phyloP scores from a whole-genome alignment of 2,329 filamentous ascomycete genomes.

The Claviceps lovelessii region DNA sequence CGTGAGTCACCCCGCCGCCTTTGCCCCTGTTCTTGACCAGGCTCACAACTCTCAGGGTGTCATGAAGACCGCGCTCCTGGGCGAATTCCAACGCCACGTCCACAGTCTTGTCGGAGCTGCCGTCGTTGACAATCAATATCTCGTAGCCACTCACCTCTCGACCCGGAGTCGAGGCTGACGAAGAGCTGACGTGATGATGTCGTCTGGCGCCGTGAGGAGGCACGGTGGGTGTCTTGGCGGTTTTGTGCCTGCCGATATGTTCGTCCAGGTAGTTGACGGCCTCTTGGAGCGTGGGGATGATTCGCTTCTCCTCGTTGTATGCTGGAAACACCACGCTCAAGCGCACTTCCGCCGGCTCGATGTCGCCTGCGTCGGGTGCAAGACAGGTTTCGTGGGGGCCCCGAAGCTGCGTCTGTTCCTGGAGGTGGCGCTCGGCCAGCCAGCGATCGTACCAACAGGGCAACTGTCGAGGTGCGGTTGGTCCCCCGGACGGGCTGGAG shows the following conservation, averaged over 20 bases:
- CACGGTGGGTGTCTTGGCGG: slow-evolving; percentile 10
- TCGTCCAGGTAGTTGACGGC: slow-evolving; percentile 73
- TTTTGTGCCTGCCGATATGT: slow-evolving; percentile 47
- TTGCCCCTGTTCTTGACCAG: slow-evolving; percentile 80
- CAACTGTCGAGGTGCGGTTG: slow-evolving; percentile 33
- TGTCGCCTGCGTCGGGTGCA: slow-evolving; percentile 36
- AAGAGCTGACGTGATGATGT: slow-evolving; percentile 16
- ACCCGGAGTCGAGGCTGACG: background rate
- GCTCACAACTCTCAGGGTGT: slow-evolving; percentile 65
- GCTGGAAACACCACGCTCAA: slow-evolving; percentile 89
- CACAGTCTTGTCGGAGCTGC: slow-evolving; percentile 69
- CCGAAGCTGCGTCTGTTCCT: slow-evolving; percentile 22
- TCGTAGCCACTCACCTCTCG: slow-evolving; percentile 55
- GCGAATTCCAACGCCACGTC: slow-evolving; percentile 69
- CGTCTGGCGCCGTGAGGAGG: slow-evolving; percentile 16
- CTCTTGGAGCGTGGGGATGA: slow-evolving; percentile 77
- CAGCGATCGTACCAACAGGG: slow-evolving; percentile 81
- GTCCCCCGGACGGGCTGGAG: slow-evolving; percentile 42
- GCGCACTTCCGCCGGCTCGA: slow-evolving; percentile 66
- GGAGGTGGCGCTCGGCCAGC: slow-evolving; percentile 44
- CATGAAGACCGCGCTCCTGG: slow-evolving; percentile 56
- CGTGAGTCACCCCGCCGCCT: slow-evolving; percentile 88
- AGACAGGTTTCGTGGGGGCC: slow-evolving; percentile 23
- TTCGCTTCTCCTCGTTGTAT: slow-evolving; percentile 80
- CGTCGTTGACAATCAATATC: slow-evolving; percentile 83